Evolutionary conservation across 1,139 yeast species (phyloP).

Genomic region (Petasospora rhodanensis): DNA sequence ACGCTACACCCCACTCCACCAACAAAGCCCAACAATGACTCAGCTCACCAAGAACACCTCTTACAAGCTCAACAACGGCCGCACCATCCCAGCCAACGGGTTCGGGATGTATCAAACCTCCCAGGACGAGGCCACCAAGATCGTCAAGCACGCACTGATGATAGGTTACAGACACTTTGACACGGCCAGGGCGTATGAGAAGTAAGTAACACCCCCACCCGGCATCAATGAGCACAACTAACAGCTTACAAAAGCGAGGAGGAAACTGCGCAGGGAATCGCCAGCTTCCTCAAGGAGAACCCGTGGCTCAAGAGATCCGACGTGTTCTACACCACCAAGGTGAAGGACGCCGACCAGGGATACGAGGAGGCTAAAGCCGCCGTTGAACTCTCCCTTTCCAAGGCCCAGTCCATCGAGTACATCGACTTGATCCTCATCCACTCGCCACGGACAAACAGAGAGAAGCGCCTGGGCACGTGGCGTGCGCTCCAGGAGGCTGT

Average conservation of each 20-base stretch:
- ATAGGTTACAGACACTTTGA: conserved; percentile 22
- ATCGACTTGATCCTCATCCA: conserved; percentile 18
- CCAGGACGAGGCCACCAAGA: conserved; percentile 3
- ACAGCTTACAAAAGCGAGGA: no score
- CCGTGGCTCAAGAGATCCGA: conserved; percentile 12
- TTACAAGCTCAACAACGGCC: conserved; percentile 15
- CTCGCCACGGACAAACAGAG: conserved; percentile 28
- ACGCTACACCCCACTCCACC: no score
- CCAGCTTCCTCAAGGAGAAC: conserved; percentile 11
- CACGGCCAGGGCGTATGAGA: conserved; percentile 14
- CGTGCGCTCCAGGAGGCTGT: conserved; percentile 40
- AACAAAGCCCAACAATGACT: no score
- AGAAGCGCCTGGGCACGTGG: conserved; percentile 39
- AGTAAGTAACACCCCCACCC: no score
- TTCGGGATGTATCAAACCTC: conserved; percentile 16
- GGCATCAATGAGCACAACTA: no score
- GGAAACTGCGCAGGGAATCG: conserved; percentile 14
- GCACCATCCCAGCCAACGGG: conserved; percentile 15
- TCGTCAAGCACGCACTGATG: conserved; percentile 22
- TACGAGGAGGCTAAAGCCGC: conserved; percentile 47
- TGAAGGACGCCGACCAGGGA: conserved; percentile 1
- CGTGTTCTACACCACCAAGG: conserved; percentile 20
- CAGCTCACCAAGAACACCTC: no score
- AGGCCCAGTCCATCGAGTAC: conserved; percentile 28
- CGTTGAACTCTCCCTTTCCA: conserved; percentile 42